Conservation (phyloP, 306 rosid genomes). For the Adenanthera pavonina region DNA sequence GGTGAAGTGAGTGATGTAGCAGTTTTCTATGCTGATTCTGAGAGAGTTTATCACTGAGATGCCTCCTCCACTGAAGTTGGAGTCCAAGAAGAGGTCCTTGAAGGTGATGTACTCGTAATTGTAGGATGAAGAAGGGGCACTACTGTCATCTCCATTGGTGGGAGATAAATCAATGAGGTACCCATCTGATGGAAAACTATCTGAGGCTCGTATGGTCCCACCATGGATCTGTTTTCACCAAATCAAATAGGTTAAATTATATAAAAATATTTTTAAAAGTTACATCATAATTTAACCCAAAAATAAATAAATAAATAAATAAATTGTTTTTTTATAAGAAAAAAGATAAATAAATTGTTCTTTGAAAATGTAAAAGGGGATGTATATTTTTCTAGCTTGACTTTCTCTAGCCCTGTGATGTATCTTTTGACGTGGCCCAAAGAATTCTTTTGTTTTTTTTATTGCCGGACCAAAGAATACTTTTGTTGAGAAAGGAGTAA, state of each 20-base stretch:
- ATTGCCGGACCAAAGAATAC: not conserved
- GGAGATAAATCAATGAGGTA: slow-evolving; percentile 72
- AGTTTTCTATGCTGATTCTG: slow-evolving; percentile 75
- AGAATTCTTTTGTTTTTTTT: not conserved
- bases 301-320: no score
- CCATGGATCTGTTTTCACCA: slow-evolving; percentile 73
- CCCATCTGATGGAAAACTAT: slow-evolving; percentile 60
- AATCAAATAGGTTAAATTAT: not conserved
- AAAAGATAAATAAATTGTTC: no score
- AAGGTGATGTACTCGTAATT: slow-evolving; percentile 80
- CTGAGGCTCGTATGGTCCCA: slow-evolving; percentile 79
- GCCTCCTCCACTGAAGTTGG: slow-evolving; percentile 84
- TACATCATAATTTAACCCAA: no score
- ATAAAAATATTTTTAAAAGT: no score
- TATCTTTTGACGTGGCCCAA: not conserved
- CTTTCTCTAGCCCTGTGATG: slow-evolving; percentile 1
- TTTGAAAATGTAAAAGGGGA: not conserved
- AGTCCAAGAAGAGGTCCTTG: slow-evolving; percentile 71
- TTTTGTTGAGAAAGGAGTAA: slow-evolving; percentile 5
- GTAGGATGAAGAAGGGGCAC: slow-evolving; percentile 58
- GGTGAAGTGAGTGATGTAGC: slow-evolving; percentile 84
- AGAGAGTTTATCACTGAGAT: slow-evolving; percentile 74
- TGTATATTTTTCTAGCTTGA: not conserved
- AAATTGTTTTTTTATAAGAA: no score
- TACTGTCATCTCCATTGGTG: slow-evolving; percentile 15